Evolutionary conservation across 2,329 filamentous ascomycete species (phyloP).

Genomic region (Didymella glomerata): DNA sequence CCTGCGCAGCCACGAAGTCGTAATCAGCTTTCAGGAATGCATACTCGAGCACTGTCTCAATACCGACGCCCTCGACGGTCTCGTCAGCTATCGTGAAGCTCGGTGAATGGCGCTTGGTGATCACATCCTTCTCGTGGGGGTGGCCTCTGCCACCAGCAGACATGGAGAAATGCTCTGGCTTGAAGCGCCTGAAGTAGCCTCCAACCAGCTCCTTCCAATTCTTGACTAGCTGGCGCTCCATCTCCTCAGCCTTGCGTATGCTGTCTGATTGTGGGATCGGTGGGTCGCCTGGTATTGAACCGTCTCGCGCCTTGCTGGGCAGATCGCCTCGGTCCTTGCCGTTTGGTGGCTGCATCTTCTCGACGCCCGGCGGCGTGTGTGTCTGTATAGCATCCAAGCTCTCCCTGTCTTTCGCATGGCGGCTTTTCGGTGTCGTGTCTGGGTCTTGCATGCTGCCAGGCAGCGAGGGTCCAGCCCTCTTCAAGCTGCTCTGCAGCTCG

Average conservation of each 20-base stretch:
- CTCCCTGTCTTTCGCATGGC: constrained; percentile 47
- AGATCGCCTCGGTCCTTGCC: constrained; percentile 32
- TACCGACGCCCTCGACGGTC: constrained; percentile 60
- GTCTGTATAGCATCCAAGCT: constrained; percentile 58
- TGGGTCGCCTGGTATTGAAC: constrained; percentile 36
- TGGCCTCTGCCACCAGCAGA: constrained; percentile 50
- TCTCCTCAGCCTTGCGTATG: constrained; percentile 67
- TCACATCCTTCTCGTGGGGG: constrained; percentile 44
- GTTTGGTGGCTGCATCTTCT: constrained; percentile 50
- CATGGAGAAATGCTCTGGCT: constrained; percentile 76
- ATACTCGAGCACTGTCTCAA: constrained; percentile 85
- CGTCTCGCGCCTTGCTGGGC: constrained; percentile 36
- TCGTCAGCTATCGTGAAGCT: constrained; percentile 36
- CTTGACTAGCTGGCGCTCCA: constrained; percentile 75
- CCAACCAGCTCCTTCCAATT: constrained; percentile 87
- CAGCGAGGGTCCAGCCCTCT: constrained; percentile 31
- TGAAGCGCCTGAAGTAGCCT: constrained; percentile 93
- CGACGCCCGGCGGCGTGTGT: constrained; percentile 55
- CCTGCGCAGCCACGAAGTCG: constrained; percentile 91
- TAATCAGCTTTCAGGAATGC: constrained; percentile 93
- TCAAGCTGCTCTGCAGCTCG: constrained; percentile 78
- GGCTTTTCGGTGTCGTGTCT: constrained; percentile 30
- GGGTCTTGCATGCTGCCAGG: constrained; percentile 39
- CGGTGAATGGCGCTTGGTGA: constrained; percentile 36
- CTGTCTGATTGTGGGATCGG: constrained; percentile 55